Base-by-base conservation (phyloP, 2,329 filamentous ascomycete genomes). In the Cadophora luteo-olivacea region DNA sequence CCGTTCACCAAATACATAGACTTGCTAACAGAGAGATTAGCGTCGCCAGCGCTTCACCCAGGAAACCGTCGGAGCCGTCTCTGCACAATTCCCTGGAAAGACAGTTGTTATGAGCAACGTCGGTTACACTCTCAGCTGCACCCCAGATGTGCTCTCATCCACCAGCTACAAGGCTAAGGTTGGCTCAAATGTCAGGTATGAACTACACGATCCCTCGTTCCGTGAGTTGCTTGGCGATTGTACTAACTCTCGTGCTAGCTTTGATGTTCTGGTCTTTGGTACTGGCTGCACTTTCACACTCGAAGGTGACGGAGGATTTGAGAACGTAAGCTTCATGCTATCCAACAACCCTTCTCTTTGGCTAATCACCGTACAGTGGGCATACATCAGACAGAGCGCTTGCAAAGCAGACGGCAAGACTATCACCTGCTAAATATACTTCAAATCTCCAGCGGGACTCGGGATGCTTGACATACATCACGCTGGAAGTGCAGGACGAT, bases 131-230 rank as follows among this genome's bases (percentile, higher is more conserved):
- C 60, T 69, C 12, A 58, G 29, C 32, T 66, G 68, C 16, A 68
- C 66, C 12, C 51, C 66, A 12, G 48, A 66, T 6, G 55, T 66
- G 16, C 36, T 64, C 2, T 49, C 63, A 29, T 61, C 55, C 8
- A 70, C 70, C 9, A 70, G 67, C 32, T 72, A 72, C 33, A 69
- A 72, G 4, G 70, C 70, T 12, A 72, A 72, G 65, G 65, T 72
- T 12, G 68, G 69, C 22, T 48, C 52, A 0, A 69, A 72, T 51
- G 70, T 70, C 22, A 65, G 58, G 41, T n/a, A n/a, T n/a, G n/a
- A n/a, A n/a, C n/a, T n/a, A n/a, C n/a, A n/a, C n/a, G n/a, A n/a
- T n/a, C n/a, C n/a, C n/a, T n/a, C n/a, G n/a, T n/a, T n/a, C n/a
- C n/a, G n/a, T n/a, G n/a, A n/a, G n/a, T n/a, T n/a, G n/a, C n/a